Base-by-base conservation (phyloP, 805 yeast species). In the Grigorovia humatica region DNA sequence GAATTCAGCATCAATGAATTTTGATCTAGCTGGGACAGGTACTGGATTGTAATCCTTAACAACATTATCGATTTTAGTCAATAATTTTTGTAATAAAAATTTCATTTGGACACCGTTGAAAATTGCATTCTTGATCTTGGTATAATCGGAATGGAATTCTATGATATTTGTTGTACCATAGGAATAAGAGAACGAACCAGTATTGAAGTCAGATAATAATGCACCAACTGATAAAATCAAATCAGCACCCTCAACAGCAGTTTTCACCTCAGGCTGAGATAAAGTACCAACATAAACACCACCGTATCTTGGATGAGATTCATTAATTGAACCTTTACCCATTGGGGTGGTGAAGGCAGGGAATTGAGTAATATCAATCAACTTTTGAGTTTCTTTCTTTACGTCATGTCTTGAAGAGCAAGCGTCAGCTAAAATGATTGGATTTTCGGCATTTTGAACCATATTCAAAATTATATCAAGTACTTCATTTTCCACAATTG, bases 241-340 rank as follows among this genome's bases (percentile, higher is more conserved):
- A 45, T 49, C 51, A 44, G 51, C 48, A 41, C 43, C 35, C 29
- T 49, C 51, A n/a, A 49, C 51, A 29, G 44, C 32, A 15, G 44
- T n/a, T 43, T 49, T 49, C 13, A 49, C 51, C 8, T 19, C 51
- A 44, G 51, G 51, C 4, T n/a, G 8, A 27, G 51, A 49, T 44
- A 49, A 38, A 40, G 51, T 49, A 49, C 51, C 51, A 17, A 49
- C 51, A 32, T 49, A 49, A 18, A 49, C 44, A 49, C 51, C 51
- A 38, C 51, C 51, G 29, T 17, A 49, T 49, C 51, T 49, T 49
- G 47, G 47, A 32, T 49, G 51, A 18, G 47, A 9, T 40, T 49
- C 51, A 19, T 49, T 27, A 30, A 49, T 49, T 43, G 51, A 43
- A 29, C 51, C 51, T 29, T 49, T 49, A 49, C 51, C 51, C 51